Percentiles rank a stretch among this genome's conserved stretches.
These are phyloP conservation scores for Cenchrus purpureus DNA, from an alignment of 176 grass and related monocot genomes.

Conservation along the genomic window DNA sequence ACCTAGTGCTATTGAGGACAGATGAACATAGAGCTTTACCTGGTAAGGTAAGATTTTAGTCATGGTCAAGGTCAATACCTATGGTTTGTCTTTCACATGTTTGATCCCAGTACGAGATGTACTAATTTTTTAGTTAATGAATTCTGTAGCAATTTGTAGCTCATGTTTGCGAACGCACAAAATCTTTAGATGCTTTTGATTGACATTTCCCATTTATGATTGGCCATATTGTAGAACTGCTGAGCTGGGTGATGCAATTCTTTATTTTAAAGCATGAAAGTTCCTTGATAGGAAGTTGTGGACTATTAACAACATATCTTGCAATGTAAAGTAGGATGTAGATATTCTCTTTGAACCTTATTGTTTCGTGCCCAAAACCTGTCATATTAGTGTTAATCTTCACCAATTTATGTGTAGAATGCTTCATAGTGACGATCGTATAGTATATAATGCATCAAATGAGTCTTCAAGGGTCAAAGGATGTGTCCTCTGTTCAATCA, in stretches of 20 bases:
- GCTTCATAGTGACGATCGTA: neutral
- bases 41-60: neutral
- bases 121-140: neutral
- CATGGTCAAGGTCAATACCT: too few species aligned
- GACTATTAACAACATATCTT: neutral
- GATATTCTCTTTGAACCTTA: neutral
- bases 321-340: neutral
- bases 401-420: neutral
- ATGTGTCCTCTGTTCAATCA: neutral
- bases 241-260: neutral
- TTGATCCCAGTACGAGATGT: neutral
- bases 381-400: slow-evolving; percentile 5
- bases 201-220: neutral
- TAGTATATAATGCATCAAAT: too few species aligned
- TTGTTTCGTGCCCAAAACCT: neutral
- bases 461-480: neutral
- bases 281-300: slow-evolving; percentile 1
- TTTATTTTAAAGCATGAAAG: slow-evolving; percentile 1
- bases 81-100: neutral
- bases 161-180: neutral
- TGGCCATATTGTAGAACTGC: neutral
- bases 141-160: slow-evolving; percentile 11
- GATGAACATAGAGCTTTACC: neutral
- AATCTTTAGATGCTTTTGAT: neutral
- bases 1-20: neutral